phyloP scores from a whole-genome alignment of 208 protist genomes.

The Pavlovales sp. region DNA sequence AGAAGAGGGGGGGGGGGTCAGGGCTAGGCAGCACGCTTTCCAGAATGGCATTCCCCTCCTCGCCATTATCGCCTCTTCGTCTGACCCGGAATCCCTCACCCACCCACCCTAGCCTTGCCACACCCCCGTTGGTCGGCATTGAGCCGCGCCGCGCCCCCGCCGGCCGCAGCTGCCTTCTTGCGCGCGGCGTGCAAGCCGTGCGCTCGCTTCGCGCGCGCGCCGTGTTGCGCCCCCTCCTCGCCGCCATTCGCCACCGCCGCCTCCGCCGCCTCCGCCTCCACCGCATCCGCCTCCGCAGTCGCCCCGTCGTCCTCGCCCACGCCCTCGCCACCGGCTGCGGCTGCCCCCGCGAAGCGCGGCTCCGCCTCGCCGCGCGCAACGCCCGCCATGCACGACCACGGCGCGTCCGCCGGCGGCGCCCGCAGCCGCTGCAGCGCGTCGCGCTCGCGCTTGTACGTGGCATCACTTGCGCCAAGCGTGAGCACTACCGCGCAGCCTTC shows the following conservation, averaged over 20 bases:
- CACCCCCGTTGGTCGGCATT: background rate
- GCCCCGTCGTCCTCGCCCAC: background rate
- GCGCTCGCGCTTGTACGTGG: background rate
- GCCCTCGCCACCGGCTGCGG: too few relatives aligned
- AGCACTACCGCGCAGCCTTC: background rate
- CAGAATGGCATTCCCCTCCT: slow-evolving; percentile 2
- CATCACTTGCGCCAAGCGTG: background rate
- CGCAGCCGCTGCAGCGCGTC: background rate
- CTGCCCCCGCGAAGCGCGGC: background rate
- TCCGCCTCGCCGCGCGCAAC: background rate
- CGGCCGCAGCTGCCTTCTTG: too few relatives aligned
- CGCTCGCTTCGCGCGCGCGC: too few relatives aligned
- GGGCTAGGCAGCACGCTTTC: background rate
- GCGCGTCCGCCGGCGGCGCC: too few relatives aligned
- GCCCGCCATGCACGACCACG: background rate
- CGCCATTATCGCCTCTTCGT: too few relatives aligned
- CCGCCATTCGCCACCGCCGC: background rate
- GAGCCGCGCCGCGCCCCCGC: too few relatives aligned
- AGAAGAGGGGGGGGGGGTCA: background rate
- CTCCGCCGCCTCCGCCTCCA: background rate
- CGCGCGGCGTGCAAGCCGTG: too few relatives aligned
- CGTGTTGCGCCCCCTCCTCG: too few relatives aligned
- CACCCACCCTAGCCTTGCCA: background rate
- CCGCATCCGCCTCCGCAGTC: background rate
- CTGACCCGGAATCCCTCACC: too few relatives aligned